These are phyloP conservation scores for Pisolithus marmoratus DNA, from an alignment of 768 basidiomycete genomes.

Conservation along the genomic window DNA sequence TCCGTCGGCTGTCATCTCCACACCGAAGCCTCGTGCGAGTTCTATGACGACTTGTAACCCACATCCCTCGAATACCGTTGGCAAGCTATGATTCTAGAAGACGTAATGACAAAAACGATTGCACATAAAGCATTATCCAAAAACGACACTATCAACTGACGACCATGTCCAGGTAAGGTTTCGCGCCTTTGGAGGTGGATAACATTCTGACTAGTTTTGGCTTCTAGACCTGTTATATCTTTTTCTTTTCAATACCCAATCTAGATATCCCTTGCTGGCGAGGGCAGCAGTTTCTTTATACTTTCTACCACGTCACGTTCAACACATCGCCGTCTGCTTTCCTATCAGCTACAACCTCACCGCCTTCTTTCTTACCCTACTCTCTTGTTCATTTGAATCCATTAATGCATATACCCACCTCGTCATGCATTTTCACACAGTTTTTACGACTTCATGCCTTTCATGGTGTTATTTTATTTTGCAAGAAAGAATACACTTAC, in stretches of 20 bases:
- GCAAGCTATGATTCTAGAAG: too few species aligned
- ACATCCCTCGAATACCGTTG: neutral
- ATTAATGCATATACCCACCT: neutral
- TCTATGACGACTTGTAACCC: neutral
- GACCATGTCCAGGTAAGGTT: neutral
- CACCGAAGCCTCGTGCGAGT: neutral
- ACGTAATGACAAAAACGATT: too few species aligned
- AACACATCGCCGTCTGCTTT: neutral
- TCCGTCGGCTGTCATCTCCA: neutral
- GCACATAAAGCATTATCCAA: too few species aligned
- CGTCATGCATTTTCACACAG: too few species aligned
- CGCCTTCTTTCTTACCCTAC: neutral
- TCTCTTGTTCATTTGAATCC: neutral
- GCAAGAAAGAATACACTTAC: too few species aligned
- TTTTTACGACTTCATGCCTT: too few species aligned
- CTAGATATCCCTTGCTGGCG: neutral
- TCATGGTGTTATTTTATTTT: too few species aligned
- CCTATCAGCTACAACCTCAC: neutral
- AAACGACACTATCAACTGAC: too few species aligned
- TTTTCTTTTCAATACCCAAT: neutral
- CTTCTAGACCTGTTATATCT: neutral
- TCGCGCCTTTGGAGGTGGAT: neutral
- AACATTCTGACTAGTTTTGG: too few species aligned
- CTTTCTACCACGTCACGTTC: neutral
- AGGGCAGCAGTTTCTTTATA: neutral